phyloP scores from a whole-genome alignment of 2,329 filamentous ascomycete species.

The Alternaria ventricosa region DNA sequence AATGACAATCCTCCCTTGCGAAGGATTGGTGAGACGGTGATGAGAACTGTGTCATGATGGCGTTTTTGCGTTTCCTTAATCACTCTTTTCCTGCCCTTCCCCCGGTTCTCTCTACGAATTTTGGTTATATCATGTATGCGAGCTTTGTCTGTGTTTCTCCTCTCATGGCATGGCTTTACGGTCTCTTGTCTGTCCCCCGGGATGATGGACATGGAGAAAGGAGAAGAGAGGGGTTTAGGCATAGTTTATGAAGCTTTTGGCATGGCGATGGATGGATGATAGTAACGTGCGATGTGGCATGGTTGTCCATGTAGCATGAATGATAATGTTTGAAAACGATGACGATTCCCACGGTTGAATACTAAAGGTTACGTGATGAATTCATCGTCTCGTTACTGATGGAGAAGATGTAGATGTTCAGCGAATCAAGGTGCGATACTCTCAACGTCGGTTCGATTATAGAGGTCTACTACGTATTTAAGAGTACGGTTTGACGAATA shows the following conservation, averaged over 20 bases:
- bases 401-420: too few relatives aligned
- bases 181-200: slow-evolving; percentile 8
- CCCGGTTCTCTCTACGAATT: neutral
- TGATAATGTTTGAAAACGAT: slow-evolving; percentile 7
- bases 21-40: slow-evolving; percentile 37
- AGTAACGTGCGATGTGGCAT: neutral
- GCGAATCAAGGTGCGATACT: too few relatives aligned
- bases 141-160: slow-evolving; percentile 6
- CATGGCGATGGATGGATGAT: neutral
- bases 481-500: too few relatives aligned
- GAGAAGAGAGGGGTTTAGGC: neutral
- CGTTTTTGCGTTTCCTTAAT: slow-evolving; percentile 23
- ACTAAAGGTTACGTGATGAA: too few relatives aligned
- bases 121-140: slow-evolving; percentile 12
- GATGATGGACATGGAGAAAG: neutral
- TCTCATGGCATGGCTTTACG: slow-evolving; percentile 22
- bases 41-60: slow-evolving; percentile 21
- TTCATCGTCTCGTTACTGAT: too few relatives aligned
- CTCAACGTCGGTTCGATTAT: too few relatives aligned
- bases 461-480: too few relatives aligned
- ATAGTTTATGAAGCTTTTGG: neutral
- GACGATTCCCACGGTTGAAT: too few relatives aligned
- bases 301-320: slow-evolving; percentile 3
- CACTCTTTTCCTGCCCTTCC: slow-evolving; percentile 9
- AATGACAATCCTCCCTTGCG: slow-evolving; percentile 39